Conservation (phyloP, 2,329 filamentous ascomycete species). For the Penicillium sp. region DNA sequence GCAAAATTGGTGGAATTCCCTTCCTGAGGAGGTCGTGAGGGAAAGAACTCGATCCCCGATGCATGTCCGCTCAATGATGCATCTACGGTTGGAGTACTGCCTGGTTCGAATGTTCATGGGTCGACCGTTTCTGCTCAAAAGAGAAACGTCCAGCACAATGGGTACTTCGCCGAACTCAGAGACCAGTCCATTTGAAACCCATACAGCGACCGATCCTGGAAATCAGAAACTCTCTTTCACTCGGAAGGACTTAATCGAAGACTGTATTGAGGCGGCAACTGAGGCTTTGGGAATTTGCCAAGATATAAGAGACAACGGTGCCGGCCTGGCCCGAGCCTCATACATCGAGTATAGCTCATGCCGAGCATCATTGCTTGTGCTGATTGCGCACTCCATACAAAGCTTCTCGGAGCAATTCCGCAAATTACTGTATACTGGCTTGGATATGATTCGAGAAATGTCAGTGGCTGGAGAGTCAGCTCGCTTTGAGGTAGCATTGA, state of each 20-base stretch:
- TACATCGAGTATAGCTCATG: constrained; percentile 41
- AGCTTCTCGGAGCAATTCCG: constrained; percentile 23
- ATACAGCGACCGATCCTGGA: background rate
- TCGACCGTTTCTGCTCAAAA: constrained; percentile 48
- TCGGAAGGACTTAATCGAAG: constrained; percentile 22
- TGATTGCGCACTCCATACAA: constrained; percentile 36
- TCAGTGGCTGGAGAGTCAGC: constrained; percentile 32
- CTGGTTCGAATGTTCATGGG: constrained; percentile 53
- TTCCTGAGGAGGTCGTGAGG: background rate
- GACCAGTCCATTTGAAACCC: background rate
- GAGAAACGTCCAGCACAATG: background rate
- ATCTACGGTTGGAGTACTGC: constrained; percentile 47
- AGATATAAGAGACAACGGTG: constrained; percentile 19
- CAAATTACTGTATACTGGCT: constrained; percentile 23
- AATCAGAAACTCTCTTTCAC: background rate
- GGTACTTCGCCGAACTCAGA: constrained; percentile 7
- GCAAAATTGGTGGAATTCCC: constrained; percentile 16
- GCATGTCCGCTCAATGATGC: constrained; percentile 17
- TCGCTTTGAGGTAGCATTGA: constrained; percentile 31
- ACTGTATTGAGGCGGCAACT: constrained; percentile 28
- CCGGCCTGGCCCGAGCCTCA: constrained; percentile 33
- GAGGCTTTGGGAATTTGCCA: constrained; percentile 29
- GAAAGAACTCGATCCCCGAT: background rate
- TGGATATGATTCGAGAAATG: constrained; percentile 35
- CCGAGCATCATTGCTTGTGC: constrained; percentile 34